phyloP scores from a whole-genome alignment of 306 rosid genomes.

The Quercus gilva region DNA sequence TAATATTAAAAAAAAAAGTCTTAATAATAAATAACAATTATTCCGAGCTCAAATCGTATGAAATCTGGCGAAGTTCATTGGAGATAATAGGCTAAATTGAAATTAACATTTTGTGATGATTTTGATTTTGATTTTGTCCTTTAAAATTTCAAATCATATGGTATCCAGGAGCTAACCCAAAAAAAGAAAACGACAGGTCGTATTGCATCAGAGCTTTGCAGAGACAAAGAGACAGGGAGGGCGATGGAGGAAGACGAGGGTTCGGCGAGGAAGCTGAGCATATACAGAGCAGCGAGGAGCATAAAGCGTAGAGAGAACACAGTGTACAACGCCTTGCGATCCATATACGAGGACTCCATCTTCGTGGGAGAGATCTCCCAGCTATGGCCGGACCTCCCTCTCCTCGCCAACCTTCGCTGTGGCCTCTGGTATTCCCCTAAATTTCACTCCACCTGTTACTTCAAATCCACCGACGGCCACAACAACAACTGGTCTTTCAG shows the following conservation, averaged over 20 bases:
- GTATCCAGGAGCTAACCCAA: too few relatives aligned
- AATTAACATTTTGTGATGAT: too few relatives aligned
- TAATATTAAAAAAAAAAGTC: too few relatives aligned
- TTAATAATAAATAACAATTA: too few relatives aligned
- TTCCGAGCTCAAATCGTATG: too few relatives aligned
- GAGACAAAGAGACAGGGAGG: neutral
- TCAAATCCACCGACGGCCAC: slow-evolving; percentile 97
- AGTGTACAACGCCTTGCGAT: slow-evolving; percentile 80
- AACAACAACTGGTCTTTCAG: slow-evolving; percentile 80
- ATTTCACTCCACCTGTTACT: slow-evolving; percentile 79
- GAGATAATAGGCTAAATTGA: too few relatives aligned
- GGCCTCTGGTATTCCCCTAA: slow-evolving; percentile 78
- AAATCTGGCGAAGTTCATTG: too few relatives aligned
- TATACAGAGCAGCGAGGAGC: slow-evolving; percentile 70
- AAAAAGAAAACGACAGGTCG: too few relatives aligned
- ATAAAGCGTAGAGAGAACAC: slow-evolving; percentile 68
- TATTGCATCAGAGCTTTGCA: too few relatives aligned
- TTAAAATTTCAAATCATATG: too few relatives aligned
- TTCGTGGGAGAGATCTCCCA: slow-evolving; percentile 71
- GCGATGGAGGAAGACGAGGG: slow-evolving; percentile 36
- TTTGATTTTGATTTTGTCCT: too few relatives aligned
- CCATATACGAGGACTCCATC: slow-evolving; percentile 77
- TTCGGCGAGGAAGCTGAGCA: slow-evolving; percentile 37
- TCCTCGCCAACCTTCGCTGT: slow-evolving; percentile 85
- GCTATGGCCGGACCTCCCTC: slow-evolving; percentile 93